Evolutionary conservation across 1,284 basidiomycete species (phyloP).

Genomic region (Trametes sp.): DNA sequence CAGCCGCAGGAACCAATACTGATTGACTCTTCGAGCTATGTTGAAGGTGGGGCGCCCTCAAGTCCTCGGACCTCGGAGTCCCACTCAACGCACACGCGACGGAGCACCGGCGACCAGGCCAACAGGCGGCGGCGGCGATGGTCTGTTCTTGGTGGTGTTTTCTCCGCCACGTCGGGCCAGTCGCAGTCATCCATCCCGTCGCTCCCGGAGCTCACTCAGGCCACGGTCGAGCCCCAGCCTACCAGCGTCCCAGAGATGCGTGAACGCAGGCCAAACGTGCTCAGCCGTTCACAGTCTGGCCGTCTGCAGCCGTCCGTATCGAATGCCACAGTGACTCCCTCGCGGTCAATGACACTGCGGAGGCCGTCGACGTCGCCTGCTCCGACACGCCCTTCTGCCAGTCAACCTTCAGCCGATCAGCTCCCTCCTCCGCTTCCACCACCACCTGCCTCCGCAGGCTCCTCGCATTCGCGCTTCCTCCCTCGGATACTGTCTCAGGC

Average conservation of each 20-base stretch:
- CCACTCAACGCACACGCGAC: conserved; percentile 42
- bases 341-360: conserved; percentile 21
- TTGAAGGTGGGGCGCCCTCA: conserved; percentile 52
- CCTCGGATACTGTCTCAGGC: conserved; percentile 75
- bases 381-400: conserved; percentile 28
- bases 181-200: conserved; percentile 38
- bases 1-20: conserved; percentile 73
- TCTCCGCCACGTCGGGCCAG: conserved; percentile 38
- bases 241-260: conserved; percentile 33
- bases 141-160: conserved; percentile 59
- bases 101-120: conserved; percentile 40
- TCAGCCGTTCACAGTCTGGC: conserved; percentile 40
- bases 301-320: conserved; percentile 29
- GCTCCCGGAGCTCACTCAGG: conserved; percentile 30
- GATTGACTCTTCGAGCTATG: conserved; percentile 47
- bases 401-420: conserved; percentile 13
- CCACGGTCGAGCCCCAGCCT: conserved; percentile 37
- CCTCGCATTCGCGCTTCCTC: conserved; percentile 65
- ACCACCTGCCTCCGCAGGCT: conserved; percentile 44
- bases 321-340: conserved; percentile 24
- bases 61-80: conserved; percentile 59
- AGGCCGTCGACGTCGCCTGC: conserved; percentile 39
- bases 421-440: conserved; percentile 38
- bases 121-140: conserved; percentile 57
- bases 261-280: conserved; percentile 31